phyloP scores from a whole-genome alignment of 2,329 filamentous ascomycete genomes.

The Nannizzia gypsea region DNA sequence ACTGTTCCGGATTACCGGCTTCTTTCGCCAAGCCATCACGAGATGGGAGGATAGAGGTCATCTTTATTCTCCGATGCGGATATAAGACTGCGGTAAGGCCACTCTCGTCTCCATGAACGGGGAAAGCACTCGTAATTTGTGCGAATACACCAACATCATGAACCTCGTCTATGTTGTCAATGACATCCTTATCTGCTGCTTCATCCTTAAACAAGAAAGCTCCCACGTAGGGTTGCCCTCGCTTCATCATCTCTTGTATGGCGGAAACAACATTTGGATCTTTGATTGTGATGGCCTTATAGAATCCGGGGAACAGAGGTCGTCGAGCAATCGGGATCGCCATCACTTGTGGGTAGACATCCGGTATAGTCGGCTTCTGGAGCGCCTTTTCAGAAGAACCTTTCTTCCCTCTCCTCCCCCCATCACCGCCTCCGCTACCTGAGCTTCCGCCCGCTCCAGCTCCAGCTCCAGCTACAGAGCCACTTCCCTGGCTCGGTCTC shows the following conservation, averaged over 20 bases:
- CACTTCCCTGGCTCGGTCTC: conserved; percentile 37
- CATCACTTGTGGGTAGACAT: conserved; percentile 95
- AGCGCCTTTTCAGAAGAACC: conserved; percentile 58
- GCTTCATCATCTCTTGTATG: conserved; percentile 92
- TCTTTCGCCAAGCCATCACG: conserved; percentile 25
- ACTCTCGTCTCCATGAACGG: conserved; percentile 66
- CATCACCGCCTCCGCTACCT: conserved; percentile 28
- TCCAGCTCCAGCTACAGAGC: conserved; percentile 27
- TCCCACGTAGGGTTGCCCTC: conserved; percentile 92
- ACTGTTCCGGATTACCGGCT: conserved; percentile 24
- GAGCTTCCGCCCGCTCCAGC: conserved; percentile 38
- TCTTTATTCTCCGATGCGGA: conserved; percentile 84
- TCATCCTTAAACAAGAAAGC: conserved; percentile 97
- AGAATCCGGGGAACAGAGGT: conserved; percentile 92
- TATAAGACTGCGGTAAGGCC: conserved; percentile 89
- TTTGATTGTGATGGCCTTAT: conserved; percentile 95
- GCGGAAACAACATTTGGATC: conserved; percentile 84
- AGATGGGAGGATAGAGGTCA: conserved; percentile 72
- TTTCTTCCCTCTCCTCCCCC: conserved; percentile 49
- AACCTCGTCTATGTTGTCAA: conserved; percentile 79
- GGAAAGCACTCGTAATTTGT: conserved; percentile 93
- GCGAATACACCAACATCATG: conserved; percentile 96
- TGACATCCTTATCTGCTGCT: conserved; percentile 83
- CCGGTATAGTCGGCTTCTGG: conserved; percentile 78
- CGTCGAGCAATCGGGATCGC: conserved; percentile 90